Conservation (phyloP, 2,329 filamentous ascomycete genomes). For the Aspergillus sp. region DNA sequence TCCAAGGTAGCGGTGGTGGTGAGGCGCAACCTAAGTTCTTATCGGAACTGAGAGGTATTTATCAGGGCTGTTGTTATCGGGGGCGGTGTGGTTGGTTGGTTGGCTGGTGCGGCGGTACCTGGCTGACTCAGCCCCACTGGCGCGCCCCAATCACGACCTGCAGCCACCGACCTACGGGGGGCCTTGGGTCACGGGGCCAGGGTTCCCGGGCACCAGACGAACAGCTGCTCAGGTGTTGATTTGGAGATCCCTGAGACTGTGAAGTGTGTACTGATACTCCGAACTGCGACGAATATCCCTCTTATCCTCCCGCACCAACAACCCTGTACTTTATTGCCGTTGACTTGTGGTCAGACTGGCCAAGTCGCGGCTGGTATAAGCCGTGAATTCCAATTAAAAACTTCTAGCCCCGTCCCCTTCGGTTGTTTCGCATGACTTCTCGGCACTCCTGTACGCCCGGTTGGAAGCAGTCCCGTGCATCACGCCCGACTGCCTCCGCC, state of each 20-base stretch:
- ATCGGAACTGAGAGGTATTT: not conserved
- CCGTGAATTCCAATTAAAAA: not conserved
- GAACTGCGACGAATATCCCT: too few species aligned
- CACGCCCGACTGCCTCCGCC: slow-evolving; percentile 31
- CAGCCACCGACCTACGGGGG: not conserved
- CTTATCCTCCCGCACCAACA: not conserved
- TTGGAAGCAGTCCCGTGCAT: slow-evolving; percentile 36
- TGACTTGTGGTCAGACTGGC: not conserved
- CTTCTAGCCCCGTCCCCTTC: not conserved
- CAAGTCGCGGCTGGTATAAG: not conserved
- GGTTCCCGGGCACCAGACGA: not conserved
- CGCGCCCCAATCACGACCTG: not conserved
- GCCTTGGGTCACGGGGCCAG: not conserved
- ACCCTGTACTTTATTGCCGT: not conserved
- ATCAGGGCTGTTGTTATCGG: not conserved
- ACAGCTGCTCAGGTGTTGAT: not conserved
- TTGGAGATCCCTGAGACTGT: too few species aligned
- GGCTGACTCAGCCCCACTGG: not conserved
- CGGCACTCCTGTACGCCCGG: slow-evolving; percentile 16
- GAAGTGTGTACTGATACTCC: too few species aligned
- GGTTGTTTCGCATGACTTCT: slow-evolving; percentile 23
- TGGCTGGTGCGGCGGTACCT: not conserved
- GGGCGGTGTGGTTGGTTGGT: not conserved
- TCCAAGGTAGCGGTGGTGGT: not conserved
- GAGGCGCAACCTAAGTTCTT: not conserved